Conservation (phyloP, 148 eudicot species). For the Pouteria glomerata region DNA sequence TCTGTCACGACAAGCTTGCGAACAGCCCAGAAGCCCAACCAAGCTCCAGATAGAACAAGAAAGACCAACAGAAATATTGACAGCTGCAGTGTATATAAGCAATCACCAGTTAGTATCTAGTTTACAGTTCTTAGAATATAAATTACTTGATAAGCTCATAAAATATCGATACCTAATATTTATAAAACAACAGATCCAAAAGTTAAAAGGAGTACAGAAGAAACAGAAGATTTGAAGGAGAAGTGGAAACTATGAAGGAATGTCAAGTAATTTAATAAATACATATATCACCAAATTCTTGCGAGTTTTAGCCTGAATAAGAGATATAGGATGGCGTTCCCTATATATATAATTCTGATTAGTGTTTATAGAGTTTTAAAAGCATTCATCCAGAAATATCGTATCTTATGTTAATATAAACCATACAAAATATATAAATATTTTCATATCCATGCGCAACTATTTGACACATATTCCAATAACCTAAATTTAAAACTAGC, state of each 20-base stretch:
- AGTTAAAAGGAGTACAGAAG: neutral
- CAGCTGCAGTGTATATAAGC: constrained; percentile 50
- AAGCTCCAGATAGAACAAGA: constrained; percentile 76
- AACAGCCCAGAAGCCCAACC: constrained; percentile 97
- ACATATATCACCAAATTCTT: neutral
- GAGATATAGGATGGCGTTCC: neutral
- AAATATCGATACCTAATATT: neutral
- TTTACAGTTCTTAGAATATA: neutral
- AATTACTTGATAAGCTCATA: neutral
- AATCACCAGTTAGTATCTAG: constrained; percentile 1
- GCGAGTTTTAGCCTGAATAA: neutral
- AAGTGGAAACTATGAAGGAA: neutral
- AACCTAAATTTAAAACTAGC: too few species aligned
- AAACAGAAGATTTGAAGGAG: neutral
- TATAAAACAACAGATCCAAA: neutral
- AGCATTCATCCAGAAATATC: neutral
- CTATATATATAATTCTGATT: neutral
- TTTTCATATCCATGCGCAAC: too few species aligned
- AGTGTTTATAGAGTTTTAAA: neutral
- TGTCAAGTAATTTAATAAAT: neutral
- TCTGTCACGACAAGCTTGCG: constrained; percentile 73
- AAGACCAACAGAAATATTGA: constrained; percentile 54
- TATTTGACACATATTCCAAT: too few species aligned
- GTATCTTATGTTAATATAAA: too few species aligned
- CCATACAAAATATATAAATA: too few species aligned